A percentile compares a stretch with the other conserved stretches of the same genome.
Evolutionary conservation across 2,329 filamentous ascomycete species (phyloP).

Genomic region (Talaromyces sp.): DNA sequence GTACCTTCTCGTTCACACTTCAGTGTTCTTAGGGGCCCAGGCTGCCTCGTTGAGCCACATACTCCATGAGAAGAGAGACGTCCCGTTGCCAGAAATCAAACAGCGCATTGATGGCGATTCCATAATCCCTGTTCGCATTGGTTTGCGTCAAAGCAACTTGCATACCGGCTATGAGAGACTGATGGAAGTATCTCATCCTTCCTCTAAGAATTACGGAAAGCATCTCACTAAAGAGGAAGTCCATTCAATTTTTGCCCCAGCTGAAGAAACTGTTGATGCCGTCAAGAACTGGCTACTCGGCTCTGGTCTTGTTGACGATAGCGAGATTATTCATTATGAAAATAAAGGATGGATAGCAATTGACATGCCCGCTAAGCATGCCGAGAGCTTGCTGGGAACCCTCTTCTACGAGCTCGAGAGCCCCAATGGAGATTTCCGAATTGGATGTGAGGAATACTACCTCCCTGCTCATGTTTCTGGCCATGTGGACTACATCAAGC

Average conservation of each 20-base stretch:
- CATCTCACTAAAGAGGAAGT: conserved; percentile 12
- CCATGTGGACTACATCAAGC: conserved; percentile 11
- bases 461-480: conserved; percentile 7
- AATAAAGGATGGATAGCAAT: conserved; percentile 12
- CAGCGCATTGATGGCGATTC: conserved; percentile 7
- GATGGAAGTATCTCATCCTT: conserved; percentile 11
- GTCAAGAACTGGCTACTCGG: conserved; percentile 11
- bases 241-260: conserved; percentile 6
- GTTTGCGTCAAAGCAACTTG: conserved; percentile 8
- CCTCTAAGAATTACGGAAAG: conserved; percentile 9
- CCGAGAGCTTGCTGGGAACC: conserved; percentile 4
- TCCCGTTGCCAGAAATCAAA: conserved; percentile 1
- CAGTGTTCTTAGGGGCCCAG: neutral
- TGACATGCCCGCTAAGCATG: conserved; percentile 10
- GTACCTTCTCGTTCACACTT: neutral
- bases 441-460: conserved; percentile 12
- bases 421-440: conserved; percentile 8
- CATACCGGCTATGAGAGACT: conserved; percentile 10
- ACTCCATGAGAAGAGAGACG: conserved; percentile 9
- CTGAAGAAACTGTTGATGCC: conserved; percentile 5
- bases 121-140: conserved; percentile 10
- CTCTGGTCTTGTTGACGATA: neutral
- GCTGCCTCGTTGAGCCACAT: conserved; percentile 10
- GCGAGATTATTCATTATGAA: conserved; percentile 7
- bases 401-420: conserved; percentile 7